phyloP scores from a whole-genome alignment of 2,329 filamentous ascomycete species.

The Ceratocystis destructans region DNA sequence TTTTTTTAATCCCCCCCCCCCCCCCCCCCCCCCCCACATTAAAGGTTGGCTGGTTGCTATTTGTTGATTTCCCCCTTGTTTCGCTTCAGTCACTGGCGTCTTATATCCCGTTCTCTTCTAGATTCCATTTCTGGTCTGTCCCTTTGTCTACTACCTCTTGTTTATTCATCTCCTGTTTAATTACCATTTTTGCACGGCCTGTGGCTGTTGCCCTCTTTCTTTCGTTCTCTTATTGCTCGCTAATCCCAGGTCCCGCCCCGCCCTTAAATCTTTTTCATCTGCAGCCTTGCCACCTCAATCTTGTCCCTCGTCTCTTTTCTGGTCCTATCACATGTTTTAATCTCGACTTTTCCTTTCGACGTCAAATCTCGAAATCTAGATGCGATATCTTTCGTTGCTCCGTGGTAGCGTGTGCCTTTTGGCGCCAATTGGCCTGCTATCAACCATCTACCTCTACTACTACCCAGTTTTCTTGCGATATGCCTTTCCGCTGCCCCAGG shows the following conservation, averaged over 20 bases:
- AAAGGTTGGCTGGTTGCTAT: not conserved
- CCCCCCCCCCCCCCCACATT: not conserved
- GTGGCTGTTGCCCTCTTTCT: not conserved
- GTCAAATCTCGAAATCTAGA: conserved; percentile 22
- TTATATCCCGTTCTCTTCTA: not conserved
- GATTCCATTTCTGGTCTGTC: not conserved
- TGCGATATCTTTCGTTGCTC: conserved; percentile 39
- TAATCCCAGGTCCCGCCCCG: not conserved
- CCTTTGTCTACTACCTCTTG: not conserved
- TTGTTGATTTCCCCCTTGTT: conserved; percentile 2
- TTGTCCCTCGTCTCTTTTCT: not conserved
- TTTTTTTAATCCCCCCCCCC: too few species aligned
- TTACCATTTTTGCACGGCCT: not conserved
- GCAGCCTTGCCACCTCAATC: not conserved
- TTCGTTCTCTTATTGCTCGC: not conserved
- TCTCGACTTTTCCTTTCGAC: not conserved
- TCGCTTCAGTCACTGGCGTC: not conserved
- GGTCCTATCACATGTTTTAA: not conserved
- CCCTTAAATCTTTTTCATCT: not conserved
- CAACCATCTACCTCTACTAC: conserved; percentile 69
- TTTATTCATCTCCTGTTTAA: not conserved
- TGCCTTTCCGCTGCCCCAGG: conserved; percentile 52
- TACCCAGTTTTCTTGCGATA: conserved; percentile 74
- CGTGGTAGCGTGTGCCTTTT: conserved; percentile 34
- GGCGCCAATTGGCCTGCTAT: conserved; percentile 50